phyloP scores from a whole-genome alignment of 139 green algal species.

The Volvox africanus region DNA sequence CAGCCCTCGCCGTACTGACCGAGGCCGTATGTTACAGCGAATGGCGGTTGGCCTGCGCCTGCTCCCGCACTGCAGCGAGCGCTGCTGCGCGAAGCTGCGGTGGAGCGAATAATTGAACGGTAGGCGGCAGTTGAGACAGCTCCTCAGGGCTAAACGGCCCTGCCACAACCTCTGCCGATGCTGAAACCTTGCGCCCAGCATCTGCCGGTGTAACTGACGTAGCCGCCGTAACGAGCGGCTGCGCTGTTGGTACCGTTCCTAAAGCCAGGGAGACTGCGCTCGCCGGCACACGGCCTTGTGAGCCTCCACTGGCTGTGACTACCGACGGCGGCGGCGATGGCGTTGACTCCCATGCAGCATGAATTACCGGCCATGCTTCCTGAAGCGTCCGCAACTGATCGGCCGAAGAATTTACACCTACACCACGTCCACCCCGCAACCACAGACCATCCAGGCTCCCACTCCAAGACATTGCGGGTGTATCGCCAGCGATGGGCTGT shows the following conservation, averaged over 20 bases:
- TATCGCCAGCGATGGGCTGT: too few species aligned
- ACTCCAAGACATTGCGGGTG: not conserved
- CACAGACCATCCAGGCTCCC: not conserved
- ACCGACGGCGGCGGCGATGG: not conserved
- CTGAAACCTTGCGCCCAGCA: not conserved
- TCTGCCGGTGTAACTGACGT: not conserved
- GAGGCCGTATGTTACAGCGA: not conserved
- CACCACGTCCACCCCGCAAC: too few species aligned
- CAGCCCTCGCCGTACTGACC: not conserved
- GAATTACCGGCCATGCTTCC: not conserved
- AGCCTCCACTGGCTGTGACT: not conserved
- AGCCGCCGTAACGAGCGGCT: too few species aligned
- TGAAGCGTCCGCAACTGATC: too few species aligned
- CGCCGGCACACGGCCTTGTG: not conserved
- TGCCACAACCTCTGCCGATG: not conserved
- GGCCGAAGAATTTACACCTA: too few species aligned
- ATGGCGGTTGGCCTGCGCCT: constrained; percentile 1
- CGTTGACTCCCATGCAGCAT: not conserved
- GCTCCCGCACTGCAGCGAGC: constrained; percentile 14
- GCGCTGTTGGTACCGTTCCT: not conserved
- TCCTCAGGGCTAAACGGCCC: constrained; percentile 40
- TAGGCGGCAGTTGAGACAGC: not conserved
- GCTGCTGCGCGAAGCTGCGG: constrained; percentile 38
- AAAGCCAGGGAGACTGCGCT: too few species aligned
- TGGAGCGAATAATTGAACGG: constrained; percentile 33